A percentile compares a stretch with the other conserved stretches of the same genome.
Evolutionary conservation across 1,139 yeast species (phyloP).

Genomic region (Kodamaea sp.): DNA sequence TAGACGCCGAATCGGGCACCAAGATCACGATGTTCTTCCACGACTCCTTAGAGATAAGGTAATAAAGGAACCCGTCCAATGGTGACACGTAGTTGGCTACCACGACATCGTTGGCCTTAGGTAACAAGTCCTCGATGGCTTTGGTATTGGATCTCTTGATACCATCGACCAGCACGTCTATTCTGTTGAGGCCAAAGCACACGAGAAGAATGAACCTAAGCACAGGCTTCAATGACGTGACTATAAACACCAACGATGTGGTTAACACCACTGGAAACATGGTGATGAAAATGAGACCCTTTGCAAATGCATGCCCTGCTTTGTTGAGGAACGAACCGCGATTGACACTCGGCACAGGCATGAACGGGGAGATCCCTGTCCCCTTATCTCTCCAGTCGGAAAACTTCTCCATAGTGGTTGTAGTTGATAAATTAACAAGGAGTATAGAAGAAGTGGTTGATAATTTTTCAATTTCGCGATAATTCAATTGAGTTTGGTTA

Average conservation of each 20-base stretch:
- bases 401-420: constrained; percentile 63
- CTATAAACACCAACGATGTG: constrained; percentile 6
- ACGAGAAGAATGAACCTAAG: constrained; percentile 10
- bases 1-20: constrained; percentile 45
- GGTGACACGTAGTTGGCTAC: constrained; percentile 59
- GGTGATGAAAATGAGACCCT: constrained; percentile 22
- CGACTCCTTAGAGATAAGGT: constrained; percentile 26
- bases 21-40: constrained; percentile 39
- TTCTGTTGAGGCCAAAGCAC: constrained; percentile 28
- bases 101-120: constrained; percentile 44
- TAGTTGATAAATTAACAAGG: no score
- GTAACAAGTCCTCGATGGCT: constrained; percentile 36
- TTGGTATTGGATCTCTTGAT: constrained; percentile 44
- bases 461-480: no score
- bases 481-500: no score
- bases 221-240: constrained; percentile 10
- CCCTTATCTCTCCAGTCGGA: constrained; percentile 77
- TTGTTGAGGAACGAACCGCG: constrained; percentile 7
- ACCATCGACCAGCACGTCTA: constrained; percentile 53
- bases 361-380: constrained; percentile 80
- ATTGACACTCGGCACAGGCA: constrained; percentile 54
- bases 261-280: constrained; percentile 25
- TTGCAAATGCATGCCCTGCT: constrained; percentile 10
- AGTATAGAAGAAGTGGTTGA: no score
- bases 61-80: constrained; percentile 48